Base-by-base conservation (phyloP, 2,329 filamentous ascomycete genomes). In the Amesomyces nigricolor region DNA sequence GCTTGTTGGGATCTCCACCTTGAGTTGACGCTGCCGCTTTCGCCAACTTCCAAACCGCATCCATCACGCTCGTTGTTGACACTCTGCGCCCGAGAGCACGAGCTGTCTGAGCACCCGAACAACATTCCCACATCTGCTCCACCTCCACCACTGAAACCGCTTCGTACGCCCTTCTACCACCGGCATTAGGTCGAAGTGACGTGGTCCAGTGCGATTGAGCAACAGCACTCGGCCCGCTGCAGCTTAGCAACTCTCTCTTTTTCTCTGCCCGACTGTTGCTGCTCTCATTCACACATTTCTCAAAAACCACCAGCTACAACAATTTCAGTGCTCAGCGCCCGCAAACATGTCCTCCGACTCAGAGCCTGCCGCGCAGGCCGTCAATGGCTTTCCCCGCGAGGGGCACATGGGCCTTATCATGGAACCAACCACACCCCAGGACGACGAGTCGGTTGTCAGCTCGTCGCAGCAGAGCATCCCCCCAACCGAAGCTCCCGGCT, bases 381-480 rank as follows among this genome's bases (percentile, higher is more conserved):
- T 65, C 51, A 70, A 72, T 54, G 66, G 65, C 58, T 54, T 64
- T 30, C 49, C 53, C 30, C 57, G 61, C 30, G 60, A 66, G 6
- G 61, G 56, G 46, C 57, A 54, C 42, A 47, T 54, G 9, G 61
- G 61, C 42, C 61, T 58, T 4, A 47, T 66, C 57, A 67, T 73
- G 40, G 66, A 68, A 8, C 69, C 70, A 37, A 64, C 65, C 35
- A 73, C 70, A 37, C 65, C 70, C 37, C 66, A 62, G 16, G 59
- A 61, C 48, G 59, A 65, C 32, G 64, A 64, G 8, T 59, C 62
- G 6, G 48, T 65, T 19, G 55, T 64, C 14, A 62, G 67, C 26
- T 71, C 72, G 8, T 81, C 79, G 14, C 79, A 82, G 58, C 71
- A 75, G 37, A 80, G 79, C 17, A 70, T 83, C n/a, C 77, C 78